These are phyloP conservation scores for Arachnomyces sp. DNA, from an alignment of 2,329 filamentous ascomycete species.

Conservation along the genomic window DNA sequence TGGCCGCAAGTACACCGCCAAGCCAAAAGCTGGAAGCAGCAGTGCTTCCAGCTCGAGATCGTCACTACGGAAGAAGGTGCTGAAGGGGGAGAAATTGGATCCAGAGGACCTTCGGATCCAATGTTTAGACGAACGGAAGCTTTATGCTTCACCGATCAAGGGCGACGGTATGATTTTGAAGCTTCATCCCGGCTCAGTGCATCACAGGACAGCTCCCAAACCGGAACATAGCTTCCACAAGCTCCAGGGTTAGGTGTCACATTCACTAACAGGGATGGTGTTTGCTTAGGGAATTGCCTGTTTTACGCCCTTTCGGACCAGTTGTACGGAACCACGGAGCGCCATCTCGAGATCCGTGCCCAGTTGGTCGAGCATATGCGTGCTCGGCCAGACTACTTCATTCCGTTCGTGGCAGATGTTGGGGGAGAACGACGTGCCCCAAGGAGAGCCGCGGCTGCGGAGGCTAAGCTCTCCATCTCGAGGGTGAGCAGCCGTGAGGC, in stretches of 20 bases:
- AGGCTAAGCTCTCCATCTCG: conserved; percentile 41
- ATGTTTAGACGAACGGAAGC: conserved; percentile 45
- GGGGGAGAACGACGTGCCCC: conserved; percentile 51
- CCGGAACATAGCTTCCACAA: neutral
- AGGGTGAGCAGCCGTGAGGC: conserved; percentile 41
- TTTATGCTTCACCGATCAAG: conserved; percentile 51
- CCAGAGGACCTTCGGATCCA: conserved; percentile 29
- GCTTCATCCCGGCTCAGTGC: conserved; percentile 1
- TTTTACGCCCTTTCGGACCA: conserved; percentile 62
- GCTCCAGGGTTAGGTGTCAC: too few relatives aligned
- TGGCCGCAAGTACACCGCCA: conserved; percentile 16
- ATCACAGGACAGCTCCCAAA: conserved; percentile 4
- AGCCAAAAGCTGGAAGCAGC: conserved; percentile 10
- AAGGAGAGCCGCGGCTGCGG: conserved; percentile 39
- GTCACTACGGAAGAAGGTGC: conserved; percentile 1
- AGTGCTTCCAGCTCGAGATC: conserved; percentile 12
- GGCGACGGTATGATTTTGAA: conserved; percentile 51
- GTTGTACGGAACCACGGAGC: conserved; percentile 52
- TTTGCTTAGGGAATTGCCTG: conserved; percentile 55
- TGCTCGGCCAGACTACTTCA: conserved; percentile 53
- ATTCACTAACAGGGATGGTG: neutral
- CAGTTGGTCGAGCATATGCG: conserved; percentile 55
- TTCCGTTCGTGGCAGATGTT: conserved; percentile 51
- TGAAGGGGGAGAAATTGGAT: conserved; percentile 15
- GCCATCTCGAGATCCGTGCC: conserved; percentile 51